Conservation (phyloP, 2,329 filamentous ascomycete species). For the Fusarium anthophilum region DNA sequence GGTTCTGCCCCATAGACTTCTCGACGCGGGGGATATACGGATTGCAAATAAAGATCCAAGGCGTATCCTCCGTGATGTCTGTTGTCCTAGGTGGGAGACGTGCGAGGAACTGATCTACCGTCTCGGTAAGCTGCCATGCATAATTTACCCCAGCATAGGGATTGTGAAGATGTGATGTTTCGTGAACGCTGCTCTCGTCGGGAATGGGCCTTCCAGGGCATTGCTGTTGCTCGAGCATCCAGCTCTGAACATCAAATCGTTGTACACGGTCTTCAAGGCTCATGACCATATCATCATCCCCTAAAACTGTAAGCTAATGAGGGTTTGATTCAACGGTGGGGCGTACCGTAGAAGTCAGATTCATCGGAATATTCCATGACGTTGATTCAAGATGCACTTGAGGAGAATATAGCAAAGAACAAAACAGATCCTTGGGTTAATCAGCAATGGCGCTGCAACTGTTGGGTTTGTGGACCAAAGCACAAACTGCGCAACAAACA, state of each 20-base stretch:
- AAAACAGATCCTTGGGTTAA: not conserved
- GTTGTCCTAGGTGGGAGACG: constrained; percentile 76
- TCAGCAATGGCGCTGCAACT: constrained; percentile 3
- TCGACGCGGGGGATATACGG: constrained; percentile 59
- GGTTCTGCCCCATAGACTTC: constrained; percentile 47
- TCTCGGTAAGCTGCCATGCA: constrained; percentile 72
- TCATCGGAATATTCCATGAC: constrained; percentile 56
- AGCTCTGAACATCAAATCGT: constrained; percentile 60
- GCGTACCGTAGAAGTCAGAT: constrained; percentile 66
- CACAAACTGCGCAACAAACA: not conserved
- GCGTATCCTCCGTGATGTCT: constrained; percentile 52
- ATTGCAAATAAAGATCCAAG: constrained; percentile 81
- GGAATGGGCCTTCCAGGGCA: constrained; percentile 43
- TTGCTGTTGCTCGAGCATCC: constrained; percentile 47
- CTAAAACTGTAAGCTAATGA: constrained; percentile 51
- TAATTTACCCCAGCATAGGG: constrained; percentile 63
- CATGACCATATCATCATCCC: constrained; percentile 60
- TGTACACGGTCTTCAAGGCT: constrained; percentile 60
- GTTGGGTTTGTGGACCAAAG: not conserved
- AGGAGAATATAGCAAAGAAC: not conserved
- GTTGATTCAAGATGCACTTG: not conserved
- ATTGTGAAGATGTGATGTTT: constrained; percentile 61
- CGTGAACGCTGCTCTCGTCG: constrained; percentile 20
- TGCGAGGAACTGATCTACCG: constrained; percentile 70
- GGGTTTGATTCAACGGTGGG: not conserved